Base-by-base conservation (phyloP, 2,329 filamentous ascomycete genomes). In the Emydomyces testavorans region DNA sequence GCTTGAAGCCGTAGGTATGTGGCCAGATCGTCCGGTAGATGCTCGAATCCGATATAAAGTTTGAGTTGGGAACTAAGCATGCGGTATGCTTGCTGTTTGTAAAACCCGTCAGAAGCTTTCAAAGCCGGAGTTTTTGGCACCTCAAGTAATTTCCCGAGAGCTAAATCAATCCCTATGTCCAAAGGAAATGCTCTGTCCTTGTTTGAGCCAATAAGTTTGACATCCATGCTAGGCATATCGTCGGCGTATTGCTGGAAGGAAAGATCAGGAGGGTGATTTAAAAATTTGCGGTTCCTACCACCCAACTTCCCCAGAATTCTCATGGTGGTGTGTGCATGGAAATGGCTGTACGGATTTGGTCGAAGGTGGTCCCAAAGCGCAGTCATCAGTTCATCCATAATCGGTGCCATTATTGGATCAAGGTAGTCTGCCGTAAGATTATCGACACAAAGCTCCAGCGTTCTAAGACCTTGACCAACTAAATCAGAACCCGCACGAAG, bases 381-480 rank as follows among this genome's bases (percentile, higher is more conserved):
- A 39, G 88, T 92, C 92, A 98, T 98, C 37, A 99, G 73, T 61
- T 99, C 92, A 58, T 98, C 90, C 65, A 99, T 96, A 21, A 96
- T 93, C 0, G 92, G 93, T 1, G 90, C 87, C 90, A 98, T 98
- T 58, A 99, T 96, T 0, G 92, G 93, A 58, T 99, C 92, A 11
- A 99, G 72, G 60, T 98, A 99, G 60, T 98, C 92, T 0, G 92
- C 90, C 0, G 93, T 98, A 0, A 99, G 75, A 57, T 99, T 99
- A 54, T 99, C 92, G 15, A 99, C 92, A 59, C 92, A 99, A 1
- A 99, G 77, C 60, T 99, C 92, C 4, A 99, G 71, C 0, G 92
- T 99, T 23, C 93, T 76, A 5, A 99, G 72, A 0, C 92, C 92
- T 64, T 98, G 93, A 0, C 89, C 89, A 15, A 98, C 90, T 32